Percentiles rank a stretch among this genome's conserved stretches.
These are phyloP conservation scores for Poa pratensis DNA, from an alignment of 176 grass and related monocot species.

Conservation along the genomic window DNA sequence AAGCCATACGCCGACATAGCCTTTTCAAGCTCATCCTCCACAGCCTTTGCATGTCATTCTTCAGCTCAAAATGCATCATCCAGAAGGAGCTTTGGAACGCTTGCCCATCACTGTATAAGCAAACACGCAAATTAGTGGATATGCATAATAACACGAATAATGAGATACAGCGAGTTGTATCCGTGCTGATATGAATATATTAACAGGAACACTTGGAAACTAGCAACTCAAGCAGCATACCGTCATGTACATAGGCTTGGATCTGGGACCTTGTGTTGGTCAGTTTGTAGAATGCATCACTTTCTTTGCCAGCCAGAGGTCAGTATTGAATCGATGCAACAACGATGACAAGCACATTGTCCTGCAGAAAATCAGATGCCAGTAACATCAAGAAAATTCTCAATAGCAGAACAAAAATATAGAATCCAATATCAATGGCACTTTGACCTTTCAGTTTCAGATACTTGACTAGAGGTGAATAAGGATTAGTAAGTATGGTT, in stretches of 20 bases:
- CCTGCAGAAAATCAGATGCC: too few relatives aligned
- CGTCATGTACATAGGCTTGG: conserved; percentile 85
- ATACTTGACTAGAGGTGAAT: not conserved
- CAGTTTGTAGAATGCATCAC: too few relatives aligned
- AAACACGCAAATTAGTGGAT: not conserved
- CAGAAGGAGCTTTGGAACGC: conserved; percentile 68
- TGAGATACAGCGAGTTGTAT: not conserved
- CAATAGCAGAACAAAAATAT: too few relatives aligned
- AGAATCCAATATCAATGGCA: too few relatives aligned
- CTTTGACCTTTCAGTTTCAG: too few relatives aligned
- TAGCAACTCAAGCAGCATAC: conserved; percentile 26
- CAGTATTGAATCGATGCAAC: too few relatives aligned
- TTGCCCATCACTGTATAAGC: conserved; percentile 74
- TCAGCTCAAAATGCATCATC: conserved; percentile 81
- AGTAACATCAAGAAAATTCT: too few relatives aligned
- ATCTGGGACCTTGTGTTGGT: conserved; percentile 31
- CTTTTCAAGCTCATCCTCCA: conserved; percentile 88
- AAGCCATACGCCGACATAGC: conserved; percentile 65
- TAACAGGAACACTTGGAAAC: not conserved
- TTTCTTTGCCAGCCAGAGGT: too few relatives aligned
- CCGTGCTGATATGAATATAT: not conserved
- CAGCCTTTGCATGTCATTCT: conserved; percentile 82
- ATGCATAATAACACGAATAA: conserved; percentile 9
- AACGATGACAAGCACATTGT: too few relatives aligned
- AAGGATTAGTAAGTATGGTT: not conserved